Base-by-base conservation (phyloP, 352 stramenopile genomes). In the Globisporangium rhizosaccharum region DNA sequence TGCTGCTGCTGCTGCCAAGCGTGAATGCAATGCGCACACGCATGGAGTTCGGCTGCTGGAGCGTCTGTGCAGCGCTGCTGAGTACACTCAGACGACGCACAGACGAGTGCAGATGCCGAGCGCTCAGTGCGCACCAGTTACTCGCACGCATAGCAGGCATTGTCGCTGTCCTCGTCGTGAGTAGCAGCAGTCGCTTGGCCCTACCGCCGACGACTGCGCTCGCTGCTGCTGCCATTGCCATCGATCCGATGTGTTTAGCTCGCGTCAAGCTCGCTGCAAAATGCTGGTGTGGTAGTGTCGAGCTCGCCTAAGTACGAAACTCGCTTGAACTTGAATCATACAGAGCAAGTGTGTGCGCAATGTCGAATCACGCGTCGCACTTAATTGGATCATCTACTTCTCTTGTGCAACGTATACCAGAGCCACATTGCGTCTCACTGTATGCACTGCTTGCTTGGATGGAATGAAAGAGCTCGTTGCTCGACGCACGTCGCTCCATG, bases 171-270 rank as follows among this genome's bases (percentile, higher is more conserved):
- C 2, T 20, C 10, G 44, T 15, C 44, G 20, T 8, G 18, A 49
- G 44, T n/a, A 59, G 45, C 53, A 65, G 53, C 26, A 65, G 39
- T n/a, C 55, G 53, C 23, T 28, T 60, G 10, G 48, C 41, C 37
- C n/a, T 10, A 20, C 49, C n/a, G 6, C 48, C 42, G 36, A 20
- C 30, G 28, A 51, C 26, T 23, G 15, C 44, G 37, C 46, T 56
- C 36, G 33, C 51, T 39, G 59, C 23, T 14, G 44, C 23, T 14
- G 44, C 18, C 51, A 55, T 64, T 14, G 17, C 25, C 45, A 25
- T 18, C 41, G 20, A 48, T 25, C 9, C 41, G 53, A n/a, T 39
- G n/a, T 37, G 10, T 25, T 4, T 26, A 10, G 30, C 30, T 36
- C 30, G 30, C 30, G 30, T 36, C 30, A 36, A 36, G 30, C 30